phyloP scores from a whole-genome alignment of 495 filamentous ascomycete genomes.

The Durotheca rogersii region DNA sequence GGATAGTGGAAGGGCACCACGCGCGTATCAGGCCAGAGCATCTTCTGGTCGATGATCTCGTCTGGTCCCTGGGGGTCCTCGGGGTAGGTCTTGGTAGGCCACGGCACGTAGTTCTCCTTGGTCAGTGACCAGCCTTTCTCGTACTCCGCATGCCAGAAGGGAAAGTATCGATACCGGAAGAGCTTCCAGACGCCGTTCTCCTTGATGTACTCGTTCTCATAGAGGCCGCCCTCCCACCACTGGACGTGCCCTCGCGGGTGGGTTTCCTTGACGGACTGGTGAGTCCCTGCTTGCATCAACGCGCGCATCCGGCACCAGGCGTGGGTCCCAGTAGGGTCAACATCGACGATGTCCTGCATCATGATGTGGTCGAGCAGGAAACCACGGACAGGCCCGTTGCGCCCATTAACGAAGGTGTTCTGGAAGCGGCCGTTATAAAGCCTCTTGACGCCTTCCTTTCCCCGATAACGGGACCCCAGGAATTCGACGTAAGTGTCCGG shows the following conservation, averaged over 20 bases:
- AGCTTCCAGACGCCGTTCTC: conserved; percentile 58
- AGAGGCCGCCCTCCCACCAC: conserved; percentile 60
- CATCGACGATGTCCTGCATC: conserved; percentile 57
- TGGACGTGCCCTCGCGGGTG: conserved; percentile 53
- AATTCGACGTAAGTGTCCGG: conserved; percentile 59
- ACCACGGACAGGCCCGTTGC: conserved; percentile 57
- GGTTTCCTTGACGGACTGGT: conserved; percentile 47
- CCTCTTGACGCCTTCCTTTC: conserved; percentile 53
- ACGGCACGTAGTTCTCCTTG: conserved; percentile 53
- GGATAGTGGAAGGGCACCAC: conserved; percentile 59
- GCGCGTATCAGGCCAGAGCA: conserved; percentile 57
- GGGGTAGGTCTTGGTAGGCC: conserved; percentile 45
- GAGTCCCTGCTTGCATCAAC: conserved; percentile 56
- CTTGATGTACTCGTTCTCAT: conserved; percentile 62
- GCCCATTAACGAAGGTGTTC: conserved; percentile 48
- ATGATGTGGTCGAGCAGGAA: conserved; percentile 58
- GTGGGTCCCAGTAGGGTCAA: conserved; percentile 46
- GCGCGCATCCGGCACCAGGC: conserved; percentile 57
- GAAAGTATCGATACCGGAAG: conserved; percentile 56
- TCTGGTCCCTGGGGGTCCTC: conserved; percentile 54
- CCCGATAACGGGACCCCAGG: conserved; percentile 54
- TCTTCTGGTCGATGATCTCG: conserved; percentile 54
- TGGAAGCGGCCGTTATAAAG: conserved; percentile 57
- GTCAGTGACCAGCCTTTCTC: conserved; percentile 55
- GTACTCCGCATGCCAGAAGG: conserved; percentile 57